Evolutionary conservation across 2,329 filamentous ascomycete genomes (phyloP).

Genomic region (Davidsoniella virescens): DNA sequence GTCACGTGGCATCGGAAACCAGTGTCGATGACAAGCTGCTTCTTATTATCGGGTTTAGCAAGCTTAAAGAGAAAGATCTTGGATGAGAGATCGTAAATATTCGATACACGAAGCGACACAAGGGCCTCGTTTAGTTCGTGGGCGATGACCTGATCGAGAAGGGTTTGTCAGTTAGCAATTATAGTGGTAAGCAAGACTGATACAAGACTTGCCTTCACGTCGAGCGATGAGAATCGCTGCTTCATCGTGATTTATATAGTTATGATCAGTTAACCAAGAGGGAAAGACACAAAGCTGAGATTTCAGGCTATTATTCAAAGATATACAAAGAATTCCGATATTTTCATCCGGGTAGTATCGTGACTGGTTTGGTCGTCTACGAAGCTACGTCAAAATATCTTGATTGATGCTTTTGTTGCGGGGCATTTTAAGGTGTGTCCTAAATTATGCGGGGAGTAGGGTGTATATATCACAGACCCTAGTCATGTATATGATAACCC

Average conservation of each 20-base stretch:
- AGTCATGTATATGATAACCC: no score
- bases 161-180: conserved; percentile 4
- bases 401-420: no score
- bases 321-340: no score
- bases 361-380: no score
- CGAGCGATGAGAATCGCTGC: conserved; percentile 64
- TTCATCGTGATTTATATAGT: conserved; percentile 39
- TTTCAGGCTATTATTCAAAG: background rate
- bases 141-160: conserved; percentile 56
- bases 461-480: no score
- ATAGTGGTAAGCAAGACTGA: background rate
- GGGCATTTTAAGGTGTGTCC: no score
- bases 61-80: conserved; percentile 95
- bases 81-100: conserved; percentile 90
- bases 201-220: conserved; percentile 43
- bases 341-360: no score
- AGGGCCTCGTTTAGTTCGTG: conserved; percentile 74
- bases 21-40: conserved; percentile 83
- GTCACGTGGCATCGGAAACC: conserved; percentile 94
- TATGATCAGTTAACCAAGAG: background rate
- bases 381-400: no score
- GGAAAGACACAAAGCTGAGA: background rate
- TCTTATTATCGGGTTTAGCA: conserved; percentile 71
- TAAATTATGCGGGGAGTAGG: no score
- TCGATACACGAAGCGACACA: conserved; percentile 65